Conservation (phyloP, 2,329 filamentous ascomycete genomes). For the Aspergillus tubingensis region DNA sequence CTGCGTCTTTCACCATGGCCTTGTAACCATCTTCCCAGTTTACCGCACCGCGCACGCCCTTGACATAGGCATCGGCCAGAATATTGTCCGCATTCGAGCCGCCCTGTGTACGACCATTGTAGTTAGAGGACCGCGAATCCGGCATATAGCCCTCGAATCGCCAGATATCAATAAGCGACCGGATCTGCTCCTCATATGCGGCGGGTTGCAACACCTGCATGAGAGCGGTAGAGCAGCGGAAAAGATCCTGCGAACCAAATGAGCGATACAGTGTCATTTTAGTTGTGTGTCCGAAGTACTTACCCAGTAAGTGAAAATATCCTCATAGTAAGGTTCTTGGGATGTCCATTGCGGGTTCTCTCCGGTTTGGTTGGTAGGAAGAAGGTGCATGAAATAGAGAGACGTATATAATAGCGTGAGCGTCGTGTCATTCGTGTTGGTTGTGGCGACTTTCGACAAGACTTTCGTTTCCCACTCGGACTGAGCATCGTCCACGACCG, state of each 20-base stretch:
- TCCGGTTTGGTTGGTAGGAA: conserved; percentile 69
- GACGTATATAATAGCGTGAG: conserved; percentile 66
- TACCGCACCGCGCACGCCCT: conserved; percentile 61
- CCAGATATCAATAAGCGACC: conserved; percentile 70
- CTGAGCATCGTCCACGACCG: conserved; percentile 52
- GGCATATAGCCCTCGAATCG: conserved; percentile 65
- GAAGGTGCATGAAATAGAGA: conserved; percentile 68
- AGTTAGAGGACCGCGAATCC: conserved; percentile 67
- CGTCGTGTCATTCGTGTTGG: conserved; percentile 57
- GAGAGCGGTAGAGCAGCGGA: conserved; percentile 66
- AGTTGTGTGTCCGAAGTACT: neutral
- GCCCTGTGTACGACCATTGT: conserved; percentile 68
- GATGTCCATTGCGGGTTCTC: conserved; percentile 69
- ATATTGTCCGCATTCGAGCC: conserved; percentile 72
- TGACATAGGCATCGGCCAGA: conserved; percentile 71
- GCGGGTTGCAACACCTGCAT: conserved; percentile 66
- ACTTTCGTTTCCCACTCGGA: conserved; percentile 63
- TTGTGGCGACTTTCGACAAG: conserved; percentile 64
- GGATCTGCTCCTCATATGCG: conserved; percentile 65
- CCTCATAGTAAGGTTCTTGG: conserved; percentile 69
- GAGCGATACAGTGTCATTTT: conserved; percentile 3
- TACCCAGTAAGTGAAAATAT: conserved; percentile 70
- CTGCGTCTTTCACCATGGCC: conserved; percentile 68
- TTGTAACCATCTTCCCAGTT: conserved; percentile 65
- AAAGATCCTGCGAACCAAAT: conserved; percentile 48